phyloP scores from a whole-genome alignment of 768 basidiomycete genomes.

The Pleurotus eryngii region DNA sequence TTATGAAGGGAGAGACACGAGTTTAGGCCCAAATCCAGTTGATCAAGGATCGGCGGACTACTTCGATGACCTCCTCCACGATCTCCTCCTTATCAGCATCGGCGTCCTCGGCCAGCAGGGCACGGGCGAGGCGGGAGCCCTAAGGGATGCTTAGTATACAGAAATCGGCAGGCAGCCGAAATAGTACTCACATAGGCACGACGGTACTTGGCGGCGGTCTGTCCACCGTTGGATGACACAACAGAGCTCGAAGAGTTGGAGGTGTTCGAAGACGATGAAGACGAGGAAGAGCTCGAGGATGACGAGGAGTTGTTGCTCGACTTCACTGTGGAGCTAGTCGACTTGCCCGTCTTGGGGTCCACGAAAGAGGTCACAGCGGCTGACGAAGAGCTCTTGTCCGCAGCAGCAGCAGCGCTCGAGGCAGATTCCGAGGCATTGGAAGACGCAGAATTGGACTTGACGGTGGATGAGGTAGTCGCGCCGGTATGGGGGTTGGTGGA shows the following conservation, averaged over 20 bases:
- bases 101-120: not conserved
- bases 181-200: not conserved
- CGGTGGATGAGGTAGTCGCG: not conserved
- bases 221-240: not conserved
- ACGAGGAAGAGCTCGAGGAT: not conserved
- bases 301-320: not conserved
- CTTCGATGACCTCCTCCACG: conserved; percentile 5
- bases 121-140: conserved; percentile 6
- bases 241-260: too few relatives aligned
- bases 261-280: not conserved
- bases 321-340: not conserved
- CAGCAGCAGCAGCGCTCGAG: not conserved
- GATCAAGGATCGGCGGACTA: conserved; percentile 7
- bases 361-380: not conserved
- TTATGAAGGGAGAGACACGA: too few relatives aligned
- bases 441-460: conserved; percentile 1
- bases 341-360: not conserved
- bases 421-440: not conserved
- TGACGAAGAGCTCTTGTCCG: not conserved
- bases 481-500: conserved; percentile 3
- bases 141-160: not conserved
- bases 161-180: not conserved
- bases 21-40: conserved; percentile 6
- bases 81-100: not conserved
- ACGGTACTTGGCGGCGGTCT: not conserved